Evolutionary conservation across 345 rosid genomes (phyloP).

Genomic region (Balakata baccata): DNA sequence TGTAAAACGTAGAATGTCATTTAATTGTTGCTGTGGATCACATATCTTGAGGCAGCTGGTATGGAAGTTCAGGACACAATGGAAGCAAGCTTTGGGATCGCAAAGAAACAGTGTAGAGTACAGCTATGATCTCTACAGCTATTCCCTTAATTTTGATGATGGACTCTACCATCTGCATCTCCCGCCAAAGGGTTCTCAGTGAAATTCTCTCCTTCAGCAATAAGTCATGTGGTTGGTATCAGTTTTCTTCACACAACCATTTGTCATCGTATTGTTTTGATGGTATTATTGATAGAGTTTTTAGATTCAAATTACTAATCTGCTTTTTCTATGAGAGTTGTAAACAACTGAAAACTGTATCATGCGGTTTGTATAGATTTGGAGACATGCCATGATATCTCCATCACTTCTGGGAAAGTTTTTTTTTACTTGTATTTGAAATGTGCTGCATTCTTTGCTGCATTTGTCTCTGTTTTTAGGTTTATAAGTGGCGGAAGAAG

Average conservation of each 20-base stretch:
- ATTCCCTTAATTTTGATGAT: conserved; percentile 36
- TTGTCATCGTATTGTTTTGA: background rate
- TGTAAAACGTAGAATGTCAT: background rate
- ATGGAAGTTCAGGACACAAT: conserved; percentile 25
- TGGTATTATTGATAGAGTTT: background rate
- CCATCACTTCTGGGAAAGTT: too few relatives aligned
- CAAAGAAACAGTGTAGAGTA: conserved; percentile 20
- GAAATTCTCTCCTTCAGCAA: too few relatives aligned
- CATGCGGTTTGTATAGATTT: background rate
- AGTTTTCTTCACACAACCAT: background rate
- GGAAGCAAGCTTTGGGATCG: conserved; percentile 27
- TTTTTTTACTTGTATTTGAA: background rate
- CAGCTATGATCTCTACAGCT: conserved; percentile 37
- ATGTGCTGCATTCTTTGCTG: background rate
- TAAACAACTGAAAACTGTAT: background rate
- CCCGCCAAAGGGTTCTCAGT: background rate
- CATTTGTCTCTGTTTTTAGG: background rate
- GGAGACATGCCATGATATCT: background rate
- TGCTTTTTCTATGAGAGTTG: too few relatives aligned
- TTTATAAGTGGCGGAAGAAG: background rate
- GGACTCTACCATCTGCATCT: conserved; percentile 15
- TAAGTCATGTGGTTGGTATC: too few relatives aligned
- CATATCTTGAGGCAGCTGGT: conserved; percentile 17
- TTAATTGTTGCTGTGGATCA: conserved; percentile 13
- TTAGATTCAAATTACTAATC: too few relatives aligned